Conservation (phyloP, 1,284 basidiomycete genomes). For the Microstroma glucosiphilum region DNA sequence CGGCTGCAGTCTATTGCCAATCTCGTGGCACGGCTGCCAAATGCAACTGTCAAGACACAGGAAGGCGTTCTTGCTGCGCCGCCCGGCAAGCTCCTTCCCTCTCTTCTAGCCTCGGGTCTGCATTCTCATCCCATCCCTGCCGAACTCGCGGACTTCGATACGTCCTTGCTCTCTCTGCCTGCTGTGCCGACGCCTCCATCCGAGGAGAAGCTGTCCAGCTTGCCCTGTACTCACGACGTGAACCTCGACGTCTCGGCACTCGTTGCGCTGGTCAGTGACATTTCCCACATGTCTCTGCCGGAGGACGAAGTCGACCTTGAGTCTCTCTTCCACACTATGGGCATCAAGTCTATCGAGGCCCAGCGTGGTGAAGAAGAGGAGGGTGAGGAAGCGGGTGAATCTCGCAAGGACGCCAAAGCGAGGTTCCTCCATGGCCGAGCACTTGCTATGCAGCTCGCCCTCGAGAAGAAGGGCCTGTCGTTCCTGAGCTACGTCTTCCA, state of each 20-base stretch:
- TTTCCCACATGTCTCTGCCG: slow-evolving; percentile 21
- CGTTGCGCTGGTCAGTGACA: slow-evolving; percentile 38
- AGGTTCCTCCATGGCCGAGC: slow-evolving; percentile 15
- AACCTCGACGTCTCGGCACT: slow-evolving; percentile 43
- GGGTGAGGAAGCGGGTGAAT: neutral
- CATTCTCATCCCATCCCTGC: slow-evolving; percentile 15
- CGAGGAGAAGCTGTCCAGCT: slow-evolving; percentile 9
- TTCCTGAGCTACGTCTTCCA: slow-evolving; percentile 5
- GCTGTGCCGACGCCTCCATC: slow-evolving; percentile 8
- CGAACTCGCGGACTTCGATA: neutral
- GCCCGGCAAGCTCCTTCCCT: neutral
- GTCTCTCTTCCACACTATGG: neutral
- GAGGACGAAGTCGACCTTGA: neutral
- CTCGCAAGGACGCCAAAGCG: neutral
- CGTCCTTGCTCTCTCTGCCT: neutral
- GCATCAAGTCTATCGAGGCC: neutral
- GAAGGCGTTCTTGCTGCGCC: slow-evolving; percentile 10
- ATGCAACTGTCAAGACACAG: neutral
- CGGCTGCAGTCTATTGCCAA: slow-evolving; percentile 24
- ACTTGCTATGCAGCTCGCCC: slow-evolving; percentile 25
- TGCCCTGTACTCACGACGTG: slow-evolving; percentile 18
- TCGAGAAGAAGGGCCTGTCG: slow-evolving; percentile 14
- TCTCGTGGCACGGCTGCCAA: slow-evolving; percentile 11
- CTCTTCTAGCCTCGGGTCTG: neutral
- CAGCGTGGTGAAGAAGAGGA: neutral